These are phyloP conservation scores for Ceratobasidium sp. DNA, from an alignment of 1,284 basidiomycete species.

Conservation along the genomic window DNA sequence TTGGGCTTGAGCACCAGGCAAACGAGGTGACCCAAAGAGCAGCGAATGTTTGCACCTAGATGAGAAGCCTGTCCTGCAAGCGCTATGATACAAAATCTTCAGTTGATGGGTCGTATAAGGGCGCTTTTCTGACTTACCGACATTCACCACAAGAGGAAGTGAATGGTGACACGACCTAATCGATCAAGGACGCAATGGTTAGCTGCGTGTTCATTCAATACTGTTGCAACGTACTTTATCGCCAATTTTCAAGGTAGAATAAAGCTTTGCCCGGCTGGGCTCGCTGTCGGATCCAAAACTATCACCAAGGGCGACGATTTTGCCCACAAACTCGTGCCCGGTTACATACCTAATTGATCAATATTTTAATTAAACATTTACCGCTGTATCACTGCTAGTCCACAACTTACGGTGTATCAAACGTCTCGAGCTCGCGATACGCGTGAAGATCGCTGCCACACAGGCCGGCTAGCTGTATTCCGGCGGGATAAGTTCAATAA, in stretches of 20 bases:
- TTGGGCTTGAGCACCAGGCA: conserved; percentile 89
- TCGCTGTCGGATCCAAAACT: conserved; percentile 61
- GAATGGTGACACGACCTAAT: conserved; percentile 84
- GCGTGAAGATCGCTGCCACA: conserved; percentile 87
- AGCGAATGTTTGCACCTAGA: conserved; percentile 74
- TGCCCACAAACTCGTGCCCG: conserved; percentile 88
- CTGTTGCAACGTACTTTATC: conserved; percentile 61
- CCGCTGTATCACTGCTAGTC: not conserved
- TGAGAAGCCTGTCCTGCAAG: conserved; percentile 80
- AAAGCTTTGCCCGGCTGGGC: conserved; percentile 64
- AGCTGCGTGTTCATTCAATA: not conserved
- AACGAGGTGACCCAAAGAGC: conserved; percentile 76
- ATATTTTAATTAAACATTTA: conserved; percentile 46
- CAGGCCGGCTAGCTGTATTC: conserved; percentile 69
- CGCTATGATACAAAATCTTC: conserved; percentile 57
- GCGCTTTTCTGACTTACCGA: conserved; percentile 62
- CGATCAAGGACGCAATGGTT: not conserved
- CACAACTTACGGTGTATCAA: conserved; percentile 54
- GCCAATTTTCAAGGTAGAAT: conserved; percentile 75
- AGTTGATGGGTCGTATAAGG: not conserved
- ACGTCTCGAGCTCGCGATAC: conserved; percentile 69
- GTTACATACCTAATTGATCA: conserved; percentile 62
- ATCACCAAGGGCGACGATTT: conserved; percentile 75
- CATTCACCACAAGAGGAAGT: conserved; percentile 85
- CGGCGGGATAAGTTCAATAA: not conserved